These are phyloP conservation scores for Sporothrix mexicana DNA, from an alignment of 2,329 filamentous ascomycete genomes.

Conservation along the genomic window DNA sequence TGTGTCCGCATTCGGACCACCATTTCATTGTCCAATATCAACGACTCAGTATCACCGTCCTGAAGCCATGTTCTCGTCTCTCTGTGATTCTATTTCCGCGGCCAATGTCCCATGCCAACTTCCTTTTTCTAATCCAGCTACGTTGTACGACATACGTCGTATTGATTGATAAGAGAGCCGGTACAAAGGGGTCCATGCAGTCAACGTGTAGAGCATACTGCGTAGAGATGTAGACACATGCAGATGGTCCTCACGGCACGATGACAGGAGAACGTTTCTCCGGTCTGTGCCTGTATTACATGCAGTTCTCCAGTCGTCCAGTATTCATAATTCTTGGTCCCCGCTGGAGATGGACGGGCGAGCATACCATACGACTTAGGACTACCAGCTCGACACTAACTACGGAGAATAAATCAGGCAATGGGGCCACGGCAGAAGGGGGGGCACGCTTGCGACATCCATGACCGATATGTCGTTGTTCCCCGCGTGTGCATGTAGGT, in stretches of 20 bases:
- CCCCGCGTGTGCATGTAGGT: not conserved
- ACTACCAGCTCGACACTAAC: not conserved
- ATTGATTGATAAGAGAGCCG: not conserved
- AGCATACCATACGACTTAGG: not conserved
- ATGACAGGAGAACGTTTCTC: not conserved
- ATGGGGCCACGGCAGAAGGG: constrained; percentile 5
- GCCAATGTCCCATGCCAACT: too few species aligned
- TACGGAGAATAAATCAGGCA: constrained; percentile 18
- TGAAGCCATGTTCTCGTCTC: not conserved
- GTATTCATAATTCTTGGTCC: too few species aligned
- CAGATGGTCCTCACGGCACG: not conserved
- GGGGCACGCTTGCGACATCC: constrained; percentile 28
- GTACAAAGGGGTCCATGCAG: not conserved
- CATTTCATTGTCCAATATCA: not conserved
- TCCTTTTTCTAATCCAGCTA: too few species aligned
- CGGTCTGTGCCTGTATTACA: not conserved
- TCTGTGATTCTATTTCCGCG: not conserved
- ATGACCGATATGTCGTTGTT: constrained; percentile 29
- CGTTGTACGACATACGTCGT: too few species aligned
- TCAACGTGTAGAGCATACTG: not conserved
- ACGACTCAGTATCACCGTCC: too few species aligned
- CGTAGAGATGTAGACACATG: not conserved
- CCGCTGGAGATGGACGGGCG: not conserved
- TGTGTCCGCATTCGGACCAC: not conserved
- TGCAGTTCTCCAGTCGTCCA: too few species aligned